These are phyloP conservation scores for Aspergillus neotritici DNA, from an alignment of 2,329 filamentous ascomycete species.

Conservation along the genomic window DNA sequence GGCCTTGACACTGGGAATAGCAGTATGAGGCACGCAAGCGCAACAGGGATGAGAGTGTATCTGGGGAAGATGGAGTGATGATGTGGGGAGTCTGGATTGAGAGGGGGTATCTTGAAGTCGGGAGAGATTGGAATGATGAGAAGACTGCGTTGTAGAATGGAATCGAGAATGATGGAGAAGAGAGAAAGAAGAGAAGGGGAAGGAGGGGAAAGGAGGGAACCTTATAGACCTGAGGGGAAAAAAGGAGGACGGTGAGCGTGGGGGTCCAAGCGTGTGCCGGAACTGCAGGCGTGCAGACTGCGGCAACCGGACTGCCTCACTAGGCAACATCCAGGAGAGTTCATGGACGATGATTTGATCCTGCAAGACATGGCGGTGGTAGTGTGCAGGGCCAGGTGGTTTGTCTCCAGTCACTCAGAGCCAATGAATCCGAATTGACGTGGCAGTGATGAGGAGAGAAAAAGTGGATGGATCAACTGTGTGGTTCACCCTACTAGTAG, in stretches of 20 bases:
- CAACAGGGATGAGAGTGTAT: neutral
- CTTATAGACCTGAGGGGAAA: conserved; percentile 15
- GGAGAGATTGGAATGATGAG: too few relatives aligned
- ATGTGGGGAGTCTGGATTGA: neutral
- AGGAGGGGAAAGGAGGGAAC: conserved; percentile 8
- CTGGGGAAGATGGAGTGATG: conserved; percentile 5
- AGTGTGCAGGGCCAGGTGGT: conserved; percentile 14
- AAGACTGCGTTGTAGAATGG: too few relatives aligned
- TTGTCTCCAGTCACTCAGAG: conserved; percentile 6
- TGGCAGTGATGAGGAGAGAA: conserved; percentile 11
- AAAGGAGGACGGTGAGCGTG: conserved; percentile 5
- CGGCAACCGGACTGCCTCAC: conserved; percentile 13
- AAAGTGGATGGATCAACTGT: conserved; percentile 8
- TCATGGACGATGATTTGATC: conserved; percentile 15
- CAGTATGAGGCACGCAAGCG: neutral
- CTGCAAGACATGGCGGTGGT: conserved; percentile 19
- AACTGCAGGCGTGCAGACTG: conserved; percentile 9
- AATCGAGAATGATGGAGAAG: conserved; percentile 4
- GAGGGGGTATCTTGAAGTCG: conserved; percentile 5
- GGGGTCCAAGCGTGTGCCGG: conserved; percentile 14
- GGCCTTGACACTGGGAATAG: conserved; percentile 1
- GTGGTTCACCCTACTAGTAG: conserved; percentile 7
- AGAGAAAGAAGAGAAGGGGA: conserved; percentile 7
- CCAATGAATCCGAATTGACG: conserved; percentile 17
- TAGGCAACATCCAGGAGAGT: neutral